Evolutionary conservation across 139 green algal genomes (phyloP), one percentile per base, ranked within the genome.

Genomic region (Trebouxia sp.): DNA sequence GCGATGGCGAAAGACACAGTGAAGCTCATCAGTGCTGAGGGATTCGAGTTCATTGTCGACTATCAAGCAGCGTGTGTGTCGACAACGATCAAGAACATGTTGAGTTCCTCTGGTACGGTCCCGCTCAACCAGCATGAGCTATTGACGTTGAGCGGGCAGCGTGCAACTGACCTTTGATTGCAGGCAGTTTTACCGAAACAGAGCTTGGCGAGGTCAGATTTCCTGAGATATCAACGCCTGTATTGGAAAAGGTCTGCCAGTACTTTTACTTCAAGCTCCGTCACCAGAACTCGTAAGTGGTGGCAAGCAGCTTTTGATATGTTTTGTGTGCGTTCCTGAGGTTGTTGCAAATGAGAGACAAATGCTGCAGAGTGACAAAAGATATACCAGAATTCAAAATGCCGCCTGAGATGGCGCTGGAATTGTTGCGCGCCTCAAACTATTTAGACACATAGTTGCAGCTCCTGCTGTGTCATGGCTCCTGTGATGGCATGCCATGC

Each of bases 181-280:
- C 86, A 97, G 95, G 95, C 20, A 90, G 82, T 78, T 99, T 99
- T 85, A 96, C 90, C 12, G 96, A 99, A 79, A 98, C 89, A 0
- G 91, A 98, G 85, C 81, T 91, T 15, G 91, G 93, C 1, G 92
- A 97, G 79, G 88, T 99, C 4, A 90, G 89, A 51, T 97, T 99
- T 28, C 93, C 92, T 1, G 94, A 98, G 55, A 98, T 99, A 76
- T 89, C 90, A 5, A 94, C 94, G 1, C 84, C 88, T 17, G 95
- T 98, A 37, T 83, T 99, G 67, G 97, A 99, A 82, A 95, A 95
- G 56, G 88, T 98, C 0, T 98, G 94, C 85, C 92, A 98, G 82
- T 99, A 98, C 89, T 98, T 98, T 45, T 98, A 99, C 83, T 99
- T 98, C 90, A 99, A 98, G 88, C 89, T 98, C 47, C 87, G 88